Percentiles rank a stretch among this genome's conserved stretches.
These are phyloP conservation scores for Alloascoidea africana DNA, from an alignment of 805 yeast genomes.

Conservation along the genomic window DNA sequence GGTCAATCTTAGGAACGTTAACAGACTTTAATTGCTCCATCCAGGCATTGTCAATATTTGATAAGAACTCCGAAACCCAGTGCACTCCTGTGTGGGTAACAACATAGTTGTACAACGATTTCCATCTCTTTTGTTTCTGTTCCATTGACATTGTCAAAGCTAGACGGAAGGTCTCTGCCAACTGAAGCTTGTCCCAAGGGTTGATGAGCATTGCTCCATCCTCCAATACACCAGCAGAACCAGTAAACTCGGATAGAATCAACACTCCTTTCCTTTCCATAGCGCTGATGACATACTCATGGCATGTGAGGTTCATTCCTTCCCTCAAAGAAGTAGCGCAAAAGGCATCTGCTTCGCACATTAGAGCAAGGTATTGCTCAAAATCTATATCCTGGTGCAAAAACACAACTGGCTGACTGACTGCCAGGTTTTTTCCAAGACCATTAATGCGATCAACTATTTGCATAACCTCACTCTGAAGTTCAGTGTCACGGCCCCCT, in stretches of 20 bases:
- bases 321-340: slow-evolving; percentile 87
- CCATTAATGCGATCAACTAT: slow-evolving; percentile 79
- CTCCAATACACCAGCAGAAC: slow-evolving; percentile 69
- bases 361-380: slow-evolving; percentile 76
- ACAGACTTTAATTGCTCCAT: slow-evolving; percentile 26
- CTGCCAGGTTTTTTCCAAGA: slow-evolving; percentile 52
- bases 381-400: slow-evolving; percentile 82
- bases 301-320: slow-evolving; percentile 94
- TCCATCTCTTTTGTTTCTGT: slow-evolving; percentile 54
- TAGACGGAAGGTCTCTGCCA: slow-evolving; percentile 43
- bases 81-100: slow-evolving; percentile 50
- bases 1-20: slow-evolving; percentile 17
- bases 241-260: slow-evolving; percentile 84
- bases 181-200: slow-evolving; percentile 74
- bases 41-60: slow-evolving; percentile 38
- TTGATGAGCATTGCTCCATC: slow-evolving; percentile 66
- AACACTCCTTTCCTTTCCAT: slow-evolving; percentile 59
- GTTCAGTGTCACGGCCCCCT: slow-evolving; percentile 36
- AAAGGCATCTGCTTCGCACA: slow-evolving; percentile 76
- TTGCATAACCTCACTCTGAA: slow-evolving; percentile 58
- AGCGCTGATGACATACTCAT: slow-evolving; percentile 52
- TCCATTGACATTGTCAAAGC: slow-evolving; percentile 50
- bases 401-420: slow-evolving; percentile 71
- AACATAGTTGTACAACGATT: slow-evolving; percentile 40
- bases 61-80: slow-evolving; percentile 54